Conservation (phyloP, 805 yeast genomes). For the Blastobotrys terrestris region DNA sequence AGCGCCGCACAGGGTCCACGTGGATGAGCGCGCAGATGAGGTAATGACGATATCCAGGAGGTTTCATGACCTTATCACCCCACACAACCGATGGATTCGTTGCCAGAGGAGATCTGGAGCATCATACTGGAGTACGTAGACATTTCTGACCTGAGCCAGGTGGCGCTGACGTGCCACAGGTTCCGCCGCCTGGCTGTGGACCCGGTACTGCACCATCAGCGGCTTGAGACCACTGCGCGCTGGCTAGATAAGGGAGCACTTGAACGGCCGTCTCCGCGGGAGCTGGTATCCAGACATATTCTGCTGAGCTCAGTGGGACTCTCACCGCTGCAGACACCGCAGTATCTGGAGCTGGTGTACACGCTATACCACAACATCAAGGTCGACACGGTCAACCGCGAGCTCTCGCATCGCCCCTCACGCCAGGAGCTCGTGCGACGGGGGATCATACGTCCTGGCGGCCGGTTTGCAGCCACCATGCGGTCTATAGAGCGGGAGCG, state of each 20-base stretch:
- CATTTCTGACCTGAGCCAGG: slow-evolving; percentile 22
- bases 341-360: slow-evolving; percentile 15
- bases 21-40: too few relatives aligned
- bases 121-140: slow-evolving; percentile 21
- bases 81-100: neutral
- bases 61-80: neutral
- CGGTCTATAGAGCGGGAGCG: slow-evolving; percentile 21
- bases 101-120: slow-evolving; percentile 25
- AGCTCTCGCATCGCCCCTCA: slow-evolving; percentile 22
- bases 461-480: slow-evolving; percentile 14
- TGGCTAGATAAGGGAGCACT: slow-evolving; percentile 14
- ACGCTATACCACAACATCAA: slow-evolving; percentile 16
- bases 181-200: slow-evolving; percentile 21
- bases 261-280: slow-evolving; percentile 20
- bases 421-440: slow-evolving; percentile 22
- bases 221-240: slow-evolving; percentile 17
- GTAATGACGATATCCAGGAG: too few relatives aligned
- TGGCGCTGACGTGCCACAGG: slow-evolving; percentile 17
- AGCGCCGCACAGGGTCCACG: neutral
- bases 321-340: slow-evolving; percentile 19
- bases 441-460: slow-evolving; percentile 21
- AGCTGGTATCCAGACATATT: slow-evolving; percentile 22
- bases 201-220: slow-evolving; percentile 17
- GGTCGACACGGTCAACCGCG: slow-evolving; percentile 19
- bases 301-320: slow-evolving; percentile 17